A percentile compares a stretch with the other conserved stretches of the same genome.
These are phyloP conservation scores for Elymus sibiricus DNA, from an alignment of 176 grass and related monocot species.

Conservation along the genomic window DNA sequence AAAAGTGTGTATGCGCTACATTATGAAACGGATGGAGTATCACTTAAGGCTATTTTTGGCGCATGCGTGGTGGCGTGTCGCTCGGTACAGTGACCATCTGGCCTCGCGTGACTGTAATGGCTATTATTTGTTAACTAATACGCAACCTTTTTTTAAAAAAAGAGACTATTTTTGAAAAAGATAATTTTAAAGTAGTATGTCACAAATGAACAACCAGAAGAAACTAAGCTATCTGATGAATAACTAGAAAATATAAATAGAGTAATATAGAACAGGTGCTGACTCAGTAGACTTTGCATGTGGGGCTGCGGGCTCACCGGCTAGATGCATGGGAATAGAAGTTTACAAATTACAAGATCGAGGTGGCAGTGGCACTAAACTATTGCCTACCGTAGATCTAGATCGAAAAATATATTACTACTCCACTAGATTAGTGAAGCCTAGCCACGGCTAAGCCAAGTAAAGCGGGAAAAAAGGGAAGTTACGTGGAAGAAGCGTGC, in stretches of 20 bases:
- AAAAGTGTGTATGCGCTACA: too few relatives aligned
- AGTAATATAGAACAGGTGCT: background rate
- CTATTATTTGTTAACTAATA: too few relatives aligned
- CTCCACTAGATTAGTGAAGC: background rate
- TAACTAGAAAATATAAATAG: background rate
- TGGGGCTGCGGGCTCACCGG: background rate
- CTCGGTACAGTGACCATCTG: too few relatives aligned
- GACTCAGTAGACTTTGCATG: background rate
- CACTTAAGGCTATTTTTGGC: background rate
- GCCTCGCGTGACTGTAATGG: too few relatives aligned
- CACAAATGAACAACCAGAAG: background rate
- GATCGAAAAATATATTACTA: background rate
- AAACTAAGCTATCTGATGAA: background rate
- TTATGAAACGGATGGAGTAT: too few relatives aligned
- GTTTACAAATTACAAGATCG: background rate
- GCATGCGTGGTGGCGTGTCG: too few relatives aligned
- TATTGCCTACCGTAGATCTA: constrained; percentile 3
- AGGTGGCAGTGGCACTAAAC: background rate
- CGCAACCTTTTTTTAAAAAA: too few relatives aligned
- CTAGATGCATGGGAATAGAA: background rate
- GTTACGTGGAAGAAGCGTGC: background rate
- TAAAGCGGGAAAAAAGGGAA: background rate
- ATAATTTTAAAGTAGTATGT: background rate
- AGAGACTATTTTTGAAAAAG: background rate
- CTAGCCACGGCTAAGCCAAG: background rate